Conservation (phyloP, 2,329 filamentous ascomycete species). For the Aspergillus japonicus region DNA sequence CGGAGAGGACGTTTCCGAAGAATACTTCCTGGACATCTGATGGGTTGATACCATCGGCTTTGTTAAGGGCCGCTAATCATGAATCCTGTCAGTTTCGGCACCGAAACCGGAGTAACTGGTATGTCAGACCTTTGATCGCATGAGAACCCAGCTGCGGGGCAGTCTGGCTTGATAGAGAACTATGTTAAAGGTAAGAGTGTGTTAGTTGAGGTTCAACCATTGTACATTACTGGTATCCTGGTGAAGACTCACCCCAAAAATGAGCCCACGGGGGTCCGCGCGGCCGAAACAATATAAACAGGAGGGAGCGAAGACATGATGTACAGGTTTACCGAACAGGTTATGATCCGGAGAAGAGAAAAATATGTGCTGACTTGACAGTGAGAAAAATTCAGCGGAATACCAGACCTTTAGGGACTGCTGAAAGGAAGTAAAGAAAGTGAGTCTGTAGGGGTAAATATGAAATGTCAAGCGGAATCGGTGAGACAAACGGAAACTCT, state of each 20-base stretch:
- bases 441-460: not conserved
- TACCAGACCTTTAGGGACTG: not conserved
- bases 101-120: not conserved
- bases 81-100: slow-evolving; percentile 12
- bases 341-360: not conserved
- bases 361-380: not conserved
- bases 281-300: slow-evolving; percentile 93
- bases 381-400: not conserved
- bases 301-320: slow-evolving; percentile 77
- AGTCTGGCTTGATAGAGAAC: slow-evolving; percentile 82
- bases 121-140: slow-evolving; percentile 78
- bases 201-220: not conserved
- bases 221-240: not conserved
- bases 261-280: slow-evolving; percentile 85
- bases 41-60: slow-evolving; percentile 80
- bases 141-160: slow-evolving; percentile 84
- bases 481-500: not conserved
- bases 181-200: slow-evolving; percentile 38
- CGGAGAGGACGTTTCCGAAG: slow-evolving; percentile 96
- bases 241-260: slow-evolving; percentile 76
- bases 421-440: not conserved
- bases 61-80: slow-evolving; percentile 69
- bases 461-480: not conserved
- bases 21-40: slow-evolving; percentile 93
- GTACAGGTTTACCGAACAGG: not conserved